phyloP scores from a whole-genome alignment of 2,329 filamentous ascomycete species.

The Fusarium sp. region DNA sequence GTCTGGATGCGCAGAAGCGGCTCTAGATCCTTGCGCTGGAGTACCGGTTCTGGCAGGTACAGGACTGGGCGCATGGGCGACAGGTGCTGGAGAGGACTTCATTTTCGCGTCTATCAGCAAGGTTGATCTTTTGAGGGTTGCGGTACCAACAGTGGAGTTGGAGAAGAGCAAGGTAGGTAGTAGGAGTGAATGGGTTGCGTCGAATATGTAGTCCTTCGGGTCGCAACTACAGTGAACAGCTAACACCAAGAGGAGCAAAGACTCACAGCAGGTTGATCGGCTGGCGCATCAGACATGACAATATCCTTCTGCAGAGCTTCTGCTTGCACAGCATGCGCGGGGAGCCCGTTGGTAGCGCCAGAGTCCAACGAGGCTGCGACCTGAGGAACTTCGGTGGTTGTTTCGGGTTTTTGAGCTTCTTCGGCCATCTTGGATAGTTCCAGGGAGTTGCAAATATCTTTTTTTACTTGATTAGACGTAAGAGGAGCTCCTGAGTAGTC shows the following conservation, averaged over 20 bases:
- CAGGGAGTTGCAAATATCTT: background rate
- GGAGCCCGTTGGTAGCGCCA: slow-evolving; percentile 31
- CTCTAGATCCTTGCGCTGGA: slow-evolving; percentile 64
- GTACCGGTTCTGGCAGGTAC: slow-evolving; percentile 62
- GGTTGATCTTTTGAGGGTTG: slow-evolving; percentile 5
- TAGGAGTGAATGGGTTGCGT: background rate
- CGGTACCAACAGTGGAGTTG: slow-evolving; percentile 4
- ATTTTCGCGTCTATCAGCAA: slow-evolving; percentile 23
- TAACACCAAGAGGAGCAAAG: background rate
- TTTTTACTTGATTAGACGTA: slow-evolving; percentile 14
- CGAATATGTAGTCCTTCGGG: background rate
- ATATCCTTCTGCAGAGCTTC: slow-evolving; percentile 53
- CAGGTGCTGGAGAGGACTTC: slow-evolving; percentile 56
- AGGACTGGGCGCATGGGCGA: slow-evolving; percentile 55
- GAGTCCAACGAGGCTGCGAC: slow-evolving; percentile 38
- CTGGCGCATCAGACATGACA: slow-evolving; percentile 58
- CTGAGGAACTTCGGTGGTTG: slow-evolving; percentile 35
- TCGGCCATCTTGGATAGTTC: slow-evolving; percentile 47
- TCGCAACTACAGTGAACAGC: background rate
- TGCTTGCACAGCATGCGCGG: slow-evolving; percentile 29
- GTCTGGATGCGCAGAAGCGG: slow-evolving; percentile 69
- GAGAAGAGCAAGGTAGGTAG: background rate
- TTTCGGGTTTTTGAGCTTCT: slow-evolving; percentile 40
- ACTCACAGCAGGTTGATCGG: slow-evolving; percentile 57
- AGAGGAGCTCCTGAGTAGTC: slow-evolving; percentile 9